Conservation (phyloP, 257 asterid genomes). For the Asclepias syriaca region DNA sequence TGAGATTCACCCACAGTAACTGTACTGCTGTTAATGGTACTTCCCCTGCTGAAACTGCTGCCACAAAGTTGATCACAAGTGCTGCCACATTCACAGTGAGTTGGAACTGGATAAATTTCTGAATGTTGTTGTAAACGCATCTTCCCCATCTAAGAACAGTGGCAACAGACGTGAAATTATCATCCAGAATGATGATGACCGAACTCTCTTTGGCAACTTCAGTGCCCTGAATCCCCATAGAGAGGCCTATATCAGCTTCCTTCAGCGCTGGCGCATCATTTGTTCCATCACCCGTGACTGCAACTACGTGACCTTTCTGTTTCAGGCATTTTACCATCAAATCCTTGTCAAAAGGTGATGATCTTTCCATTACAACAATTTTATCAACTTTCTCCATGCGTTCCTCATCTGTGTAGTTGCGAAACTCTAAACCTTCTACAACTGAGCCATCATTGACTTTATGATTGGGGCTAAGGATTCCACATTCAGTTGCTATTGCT, state of each 20-base stretch:
- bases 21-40: conserved; percentile 70
- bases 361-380: conserved; percentile 63
- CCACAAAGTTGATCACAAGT: conserved; percentile 46
- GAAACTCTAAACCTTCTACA: conserved; percentile 60
- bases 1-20: conserved; percentile 42
- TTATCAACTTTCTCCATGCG: conserved; percentile 50
- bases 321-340: conserved; percentile 64
- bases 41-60: conserved; percentile 56
- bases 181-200: conserved; percentile 68
- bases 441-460: conserved; percentile 27
- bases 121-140: conserved; percentile 57
- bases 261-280: conserved; percentile 66
- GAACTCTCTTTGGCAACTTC: conserved; percentile 70
- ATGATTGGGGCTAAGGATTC: conserved; percentile 38
- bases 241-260: conserved; percentile 67
- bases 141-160: conserved; percentile 51
- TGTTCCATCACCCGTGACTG: conserved; percentile 71
- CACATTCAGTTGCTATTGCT: conserved; percentile 72
- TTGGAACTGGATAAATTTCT: conserved; percentile 67
- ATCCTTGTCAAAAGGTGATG: conserved; percentile 74
- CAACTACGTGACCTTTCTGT: conserved; percentile 63
- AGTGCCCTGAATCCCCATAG: conserved; percentile 72
- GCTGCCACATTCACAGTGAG: conserved; percentile 55
- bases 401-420: conserved; percentile 49
- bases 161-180: conserved; percentile 51